Evolutionary conservation across 1,139 yeast species (phyloP).

Genomic region (Nadsonia starkeyi-henricii): DNA sequence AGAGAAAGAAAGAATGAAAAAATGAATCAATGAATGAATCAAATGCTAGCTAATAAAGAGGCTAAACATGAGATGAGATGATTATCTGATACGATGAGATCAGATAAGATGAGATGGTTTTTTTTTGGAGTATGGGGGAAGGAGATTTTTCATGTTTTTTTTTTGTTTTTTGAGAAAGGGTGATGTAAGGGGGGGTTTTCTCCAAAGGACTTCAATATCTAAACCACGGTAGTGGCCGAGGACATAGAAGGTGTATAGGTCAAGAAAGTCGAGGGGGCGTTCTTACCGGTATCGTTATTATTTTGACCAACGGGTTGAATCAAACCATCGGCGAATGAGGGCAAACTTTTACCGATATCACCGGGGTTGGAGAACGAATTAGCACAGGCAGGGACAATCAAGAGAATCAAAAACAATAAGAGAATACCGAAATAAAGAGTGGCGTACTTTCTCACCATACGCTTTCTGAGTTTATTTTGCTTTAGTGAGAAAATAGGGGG

Average conservation of each 20-base stretch:
- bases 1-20: not conserved
- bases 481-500: constrained; percentile 97
- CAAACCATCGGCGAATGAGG: constrained; percentile 47
- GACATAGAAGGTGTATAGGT: constrained; percentile 18
- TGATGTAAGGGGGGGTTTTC: not conserved
- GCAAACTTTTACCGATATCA: not conserved
- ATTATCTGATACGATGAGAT: not conserved
- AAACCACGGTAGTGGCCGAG: not conserved
- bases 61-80: not conserved
- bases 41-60: not conserved
- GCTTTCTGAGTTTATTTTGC: constrained; percentile 93
- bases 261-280: constrained; percentile 18
- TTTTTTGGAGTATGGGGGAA: not conserved
- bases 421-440: constrained; percentile 63
- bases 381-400: constrained; percentile 81
- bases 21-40: not conserved
- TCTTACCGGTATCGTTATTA: constrained; percentile 59
- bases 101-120: not conserved
- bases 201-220: not conserved
- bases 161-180: no score
- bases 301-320: constrained; percentile 76
- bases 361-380: constrained; percentile 12
- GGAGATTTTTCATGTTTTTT: no score
- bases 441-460: constrained; percentile 95
- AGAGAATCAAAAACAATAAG: constrained; percentile 54